Evolutionary conservation across 805 yeast genomes (phyloP).

Genomic region (Teunomyces cretensis): DNA sequence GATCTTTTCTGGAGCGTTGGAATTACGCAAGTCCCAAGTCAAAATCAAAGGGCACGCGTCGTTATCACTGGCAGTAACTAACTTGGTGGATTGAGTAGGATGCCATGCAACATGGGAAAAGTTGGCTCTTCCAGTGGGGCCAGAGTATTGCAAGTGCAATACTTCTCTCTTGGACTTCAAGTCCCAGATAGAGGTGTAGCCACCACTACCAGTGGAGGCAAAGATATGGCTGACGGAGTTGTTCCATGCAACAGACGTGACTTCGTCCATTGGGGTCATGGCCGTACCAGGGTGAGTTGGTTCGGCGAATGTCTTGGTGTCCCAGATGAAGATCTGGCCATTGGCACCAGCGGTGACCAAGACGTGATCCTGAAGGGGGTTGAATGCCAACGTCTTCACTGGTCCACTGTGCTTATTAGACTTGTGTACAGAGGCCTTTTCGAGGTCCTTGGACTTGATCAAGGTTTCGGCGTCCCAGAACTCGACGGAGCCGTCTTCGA

Average conservation of each 20-base stretch:
- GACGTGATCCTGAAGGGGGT: constrained; percentile 66
- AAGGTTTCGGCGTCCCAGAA: constrained; percentile 71
- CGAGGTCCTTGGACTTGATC: constrained; percentile 39
- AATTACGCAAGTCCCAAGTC: constrained; percentile 93
- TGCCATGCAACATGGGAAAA: constrained; percentile 92
- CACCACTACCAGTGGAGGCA: constrained; percentile 84
- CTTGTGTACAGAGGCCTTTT: constrained; percentile 48
- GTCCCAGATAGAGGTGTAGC: constrained; percentile 93
- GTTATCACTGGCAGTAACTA: constrained; percentile 83
- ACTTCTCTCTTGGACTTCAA: constrained; percentile 85
- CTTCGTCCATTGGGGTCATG: constrained; percentile 77
- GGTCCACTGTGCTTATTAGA: constrained; percentile 65
- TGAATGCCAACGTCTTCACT: constrained; percentile 73
- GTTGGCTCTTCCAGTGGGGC: constrained; percentile 58
- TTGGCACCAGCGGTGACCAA: constrained; percentile 86
- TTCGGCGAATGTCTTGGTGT: constrained; percentile 61
- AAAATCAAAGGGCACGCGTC: constrained; percentile 78
- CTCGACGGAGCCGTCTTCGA: constrained; percentile 78
- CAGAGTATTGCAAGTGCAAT: constrained; percentile 73
- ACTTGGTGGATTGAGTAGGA: constrained; percentile 80
- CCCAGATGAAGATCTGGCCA: constrained; percentile 92
- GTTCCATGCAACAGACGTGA: constrained; percentile 87
- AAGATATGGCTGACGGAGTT: constrained; percentile 77
- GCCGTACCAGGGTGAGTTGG: constrained; percentile 73
- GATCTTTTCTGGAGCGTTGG: constrained; percentile 81